These are phyloP conservation scores for Tricholoma furcatifolium DNA, from an alignment of 768 basidiomycete species.

Conservation along the genomic window DNA sequence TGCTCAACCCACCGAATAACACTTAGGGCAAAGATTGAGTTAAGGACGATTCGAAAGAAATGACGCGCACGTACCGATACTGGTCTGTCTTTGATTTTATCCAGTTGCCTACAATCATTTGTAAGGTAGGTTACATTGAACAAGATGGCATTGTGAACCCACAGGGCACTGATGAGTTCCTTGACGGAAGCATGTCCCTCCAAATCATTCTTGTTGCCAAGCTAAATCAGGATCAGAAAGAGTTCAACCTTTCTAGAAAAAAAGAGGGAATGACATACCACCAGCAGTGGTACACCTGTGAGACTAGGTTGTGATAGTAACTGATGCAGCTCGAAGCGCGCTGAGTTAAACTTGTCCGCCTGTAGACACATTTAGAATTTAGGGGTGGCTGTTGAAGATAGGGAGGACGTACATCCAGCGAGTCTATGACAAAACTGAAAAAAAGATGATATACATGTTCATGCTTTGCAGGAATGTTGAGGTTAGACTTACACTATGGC, in stretches of 20 bases:
- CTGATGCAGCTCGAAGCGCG: constrained; percentile 82
- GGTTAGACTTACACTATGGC: constrained; percentile 73
- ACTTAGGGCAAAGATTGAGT: constrained; percentile 38
- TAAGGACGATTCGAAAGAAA: constrained; percentile 1
- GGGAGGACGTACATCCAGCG: constrained; percentile 65
- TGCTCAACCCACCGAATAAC: constrained; percentile 64
- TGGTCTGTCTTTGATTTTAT: constrained; percentile 75
- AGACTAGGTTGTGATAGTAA: constrained; percentile 67
- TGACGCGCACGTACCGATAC: constrained; percentile 70
- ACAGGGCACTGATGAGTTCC: constrained; percentile 81
- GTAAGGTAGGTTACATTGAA: background rate
- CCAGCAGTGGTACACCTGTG: constrained; percentile 73
- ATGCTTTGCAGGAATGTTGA: background rate
- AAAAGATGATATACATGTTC: background rate
- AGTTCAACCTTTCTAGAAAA: background rate
- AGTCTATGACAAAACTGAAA: constrained; percentile 87
- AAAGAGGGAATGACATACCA: constrained; percentile 54
- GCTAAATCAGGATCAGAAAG: constrained; percentile 35
- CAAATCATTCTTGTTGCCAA: constrained; percentile 94
- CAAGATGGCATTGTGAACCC: constrained; percentile 25
- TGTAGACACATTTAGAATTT: constrained; percentile 26
- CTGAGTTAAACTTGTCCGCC: constrained; percentile 81
- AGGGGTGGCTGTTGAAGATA: background rate
- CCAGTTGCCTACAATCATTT: constrained; percentile 53
- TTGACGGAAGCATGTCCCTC: constrained; percentile 75